These are phyloP conservation scores for Eucalyptus pumila DNA, from an alignment of 345 rosid genomes.

Conservation along the genomic window DNA sequence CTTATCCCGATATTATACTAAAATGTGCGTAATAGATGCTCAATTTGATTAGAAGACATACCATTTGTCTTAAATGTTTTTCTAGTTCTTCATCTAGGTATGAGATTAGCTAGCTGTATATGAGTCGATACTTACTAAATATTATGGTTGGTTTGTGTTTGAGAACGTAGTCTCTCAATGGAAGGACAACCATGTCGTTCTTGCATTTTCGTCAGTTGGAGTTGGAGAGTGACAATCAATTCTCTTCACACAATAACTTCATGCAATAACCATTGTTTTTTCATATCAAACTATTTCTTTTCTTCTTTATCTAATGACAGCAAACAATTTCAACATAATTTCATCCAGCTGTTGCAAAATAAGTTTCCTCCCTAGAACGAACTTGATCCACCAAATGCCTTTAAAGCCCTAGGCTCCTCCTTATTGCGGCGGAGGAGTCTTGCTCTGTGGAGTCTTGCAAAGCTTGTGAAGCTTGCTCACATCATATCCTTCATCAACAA, in stretches of 20 bases:
- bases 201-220: neutral
- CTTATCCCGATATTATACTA: no score
- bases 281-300: neutral
- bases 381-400: conserved; percentile 72
- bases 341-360: neutral
- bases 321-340: neutral
- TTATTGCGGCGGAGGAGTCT: conserved; percentile 33
- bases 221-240: neutral
- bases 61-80: no score
- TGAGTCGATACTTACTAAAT: neutral
- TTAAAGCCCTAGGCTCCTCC: conserved; percentile 36
- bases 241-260: neutral
- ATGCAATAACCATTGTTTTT: no score
- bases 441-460: conserved; percentile 58
- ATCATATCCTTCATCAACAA: conserved; percentile 46
- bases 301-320: neutral
- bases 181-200: neutral
- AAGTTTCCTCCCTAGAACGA: conserved; percentile 25
- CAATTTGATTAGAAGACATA: neutral
- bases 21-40: neutral
- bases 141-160: neutral
- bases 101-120: neutral
- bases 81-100: no score
- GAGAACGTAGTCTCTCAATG: neutral
- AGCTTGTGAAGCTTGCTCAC: conserved; percentile 71